Base-by-base conservation (phyloP, 768 basidiomycete genomes). In the Tephrocybe sp. region DNA sequence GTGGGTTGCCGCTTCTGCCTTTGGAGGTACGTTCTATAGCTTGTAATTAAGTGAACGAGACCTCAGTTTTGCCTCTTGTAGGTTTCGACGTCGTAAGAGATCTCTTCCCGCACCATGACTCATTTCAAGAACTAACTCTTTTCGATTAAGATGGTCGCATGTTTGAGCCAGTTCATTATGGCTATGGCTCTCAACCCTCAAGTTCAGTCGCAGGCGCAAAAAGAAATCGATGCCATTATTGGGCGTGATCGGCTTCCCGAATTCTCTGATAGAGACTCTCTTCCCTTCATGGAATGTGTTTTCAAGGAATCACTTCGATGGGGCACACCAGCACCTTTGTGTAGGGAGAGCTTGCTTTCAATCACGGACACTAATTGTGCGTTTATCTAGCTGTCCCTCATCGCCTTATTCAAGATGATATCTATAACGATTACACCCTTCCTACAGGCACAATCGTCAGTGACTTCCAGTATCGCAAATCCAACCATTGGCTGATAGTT, bases 281-380 rank as follows among this genome's bases (percentile, higher is more conserved):
- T 60, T 3, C 59, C 59, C 14, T 60, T 34, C 35, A 51, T 60
- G 47, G 59, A 60, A 39, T 57, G 59, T 44, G 33, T 60, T 20
- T 54, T 60, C 40, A 57, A 57, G 38, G 59, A 60, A 45, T 44
- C 50, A 12, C 46, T 60, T 17, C 53, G 59, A 35, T 60, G 59
- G 59, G 49, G 53, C 17, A 52, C 49, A 12, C 54, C 58, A 19
- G 52, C 55, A 16, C 58, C 58, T 34, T 32, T 59, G 2, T 51
- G 58, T 59, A 32, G 40, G 54, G 14, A 7, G 17, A 22, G 35
- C 9, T 34, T 20, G n/a, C 17, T 19, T 30, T 35, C 16, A 3
- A 17, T 23, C 2, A n/a, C 13, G 1, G 7, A 42, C 19, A 33
- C 26, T 3, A 23, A 19, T 12, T 38, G 17, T 19, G 17, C n/a